Evolutionary conservation across 768 basidiomycete genomes (phyloP), one percentile per base, ranked within the genome.

Genomic region (Agaricus bisporus): DNA sequence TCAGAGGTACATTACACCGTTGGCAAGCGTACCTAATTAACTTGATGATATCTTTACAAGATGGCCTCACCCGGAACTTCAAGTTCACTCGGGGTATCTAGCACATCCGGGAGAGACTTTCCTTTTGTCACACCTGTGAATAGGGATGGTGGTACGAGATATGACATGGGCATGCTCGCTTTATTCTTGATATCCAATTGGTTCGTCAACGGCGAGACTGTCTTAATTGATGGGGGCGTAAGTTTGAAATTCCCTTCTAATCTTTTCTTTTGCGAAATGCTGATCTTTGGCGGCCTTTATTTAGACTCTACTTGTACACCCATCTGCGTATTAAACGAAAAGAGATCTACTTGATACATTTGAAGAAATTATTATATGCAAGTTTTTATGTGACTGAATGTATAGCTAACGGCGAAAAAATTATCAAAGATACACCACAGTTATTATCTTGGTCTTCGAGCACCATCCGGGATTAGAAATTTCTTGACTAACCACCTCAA

Each of bases 121-220:
- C 44, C 50, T 3, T 73, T 77, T 55, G 60, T 66, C 18, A 63
- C 73, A 4, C 76, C 76, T 5, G 63, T 65, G 6, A 62, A 50
- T 4, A 62, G 64, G 3, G 59, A 58, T 28, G 72, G 70, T 26
- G 72, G 74, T 17, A 65, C 73, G 1, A 64, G 63, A 41, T 65
- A 65, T 45, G 77, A 79, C 57, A 67, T 78, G 60, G 77, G 74
- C 32, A 62, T 66, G 4, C 60, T 76, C 9, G 75, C 70, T 14
- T 63, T 79, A 11, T 73, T 70, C 58, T 59, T 78, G 6, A 70
- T 77, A 18, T 67, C 69, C 6, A 78, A 79, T 54, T 73, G 72
- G 67, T 79, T 69, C 58, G 70, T 79, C 41, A 77, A 75, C 49
- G 74, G 72, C 1, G 75, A 76, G 61, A 76, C 75, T 12, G 74